Evolutionary conservation across 129 eudicot species (phyloP), one percentile per base, ranked within the genome.

Genomic region (Ambrosia trifida): DNA sequence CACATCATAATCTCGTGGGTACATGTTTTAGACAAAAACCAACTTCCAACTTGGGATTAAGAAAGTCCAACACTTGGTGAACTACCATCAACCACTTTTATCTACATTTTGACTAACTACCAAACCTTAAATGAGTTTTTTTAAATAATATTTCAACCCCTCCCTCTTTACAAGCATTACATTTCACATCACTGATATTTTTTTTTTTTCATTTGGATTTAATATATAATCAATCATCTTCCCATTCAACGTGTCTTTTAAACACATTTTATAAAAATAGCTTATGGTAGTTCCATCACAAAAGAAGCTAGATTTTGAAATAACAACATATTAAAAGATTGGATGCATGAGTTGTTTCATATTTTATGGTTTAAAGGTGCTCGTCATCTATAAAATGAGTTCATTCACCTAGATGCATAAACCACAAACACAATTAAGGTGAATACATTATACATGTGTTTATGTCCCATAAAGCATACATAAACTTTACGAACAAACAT

Each of bases 51-150:
- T 41, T 62, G 72, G 61, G 72, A 70, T 69, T 63, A 53, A 70
- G 81, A 70, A 78, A 70, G 81, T 77, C 81, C 58, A 77, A 52
- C 72, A 41, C 40, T 70, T 70, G 81, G 81, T 78, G 77, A 78
- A 18, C 81, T 62, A 63, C 75, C 66, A 54, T 78, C 81, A 78
- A 78, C 81, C 60, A 78, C 81, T 49, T 58, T 2, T 60, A 44
- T 31, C 72, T 38, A 11, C 50, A 41, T 36, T 32, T 77, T 77
- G 76, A 76, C 76, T 43, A 59, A 35, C 60, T 69, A 76, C 68
- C 81, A 69, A 69, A 76, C 56, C 72, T 38, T 30, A 50, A 10
- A 51, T 24, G 2, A 16, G 33, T 30, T 31, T 40, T 38, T 40
- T 7, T 6, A 40, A 40, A 6, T 6, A 40, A 12, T 31, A 36